These are phyloP conservation scores for Kernera saxatilis DNA, from an alignment of 345 rosid genomes.

Conservation along the genomic window DNA sequence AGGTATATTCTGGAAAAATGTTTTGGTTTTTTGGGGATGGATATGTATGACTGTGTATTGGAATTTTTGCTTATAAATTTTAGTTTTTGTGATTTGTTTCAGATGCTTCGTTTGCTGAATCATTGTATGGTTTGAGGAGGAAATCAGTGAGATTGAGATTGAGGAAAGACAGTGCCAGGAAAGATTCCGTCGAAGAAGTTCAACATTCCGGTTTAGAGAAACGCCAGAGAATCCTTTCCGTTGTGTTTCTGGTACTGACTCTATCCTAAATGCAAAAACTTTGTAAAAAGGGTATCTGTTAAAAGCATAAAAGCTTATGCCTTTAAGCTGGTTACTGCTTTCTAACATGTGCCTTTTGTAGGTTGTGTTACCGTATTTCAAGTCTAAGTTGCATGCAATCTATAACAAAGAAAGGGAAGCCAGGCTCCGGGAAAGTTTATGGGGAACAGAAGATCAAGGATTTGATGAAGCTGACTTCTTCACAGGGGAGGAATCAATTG, in stretches of 20 bases:
- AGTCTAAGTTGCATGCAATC: conserved; percentile 75
- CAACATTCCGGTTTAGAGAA: conserved; percentile 68
- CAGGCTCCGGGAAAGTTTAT: conserved; percentile 84
- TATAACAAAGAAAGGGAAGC: conserved; percentile 97
- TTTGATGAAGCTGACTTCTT: conserved; percentile 49
- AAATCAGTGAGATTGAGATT: conserved; percentile 58
- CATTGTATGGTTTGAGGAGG: conserved; percentile 94
- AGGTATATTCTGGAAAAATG: conserved; percentile 36
- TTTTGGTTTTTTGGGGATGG: neutral
- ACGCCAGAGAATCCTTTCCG: conserved; percentile 82
- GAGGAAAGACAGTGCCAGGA: conserved; percentile 39
- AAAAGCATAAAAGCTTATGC: neutral
- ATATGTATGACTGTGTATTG: neutral
- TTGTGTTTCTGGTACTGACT: conserved; percentile 75
- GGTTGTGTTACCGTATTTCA: conserved; percentile 94
- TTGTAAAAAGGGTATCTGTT: neutral
- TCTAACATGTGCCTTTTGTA: conserved; percentile 25
- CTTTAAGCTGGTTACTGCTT: neutral
- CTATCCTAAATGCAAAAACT: conserved; percentile 4
- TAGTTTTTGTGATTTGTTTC: conserved; percentile 10
- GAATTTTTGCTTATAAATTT: neutral
- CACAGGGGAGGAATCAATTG: conserved; percentile 43
- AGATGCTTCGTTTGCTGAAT: conserved; percentile 98
- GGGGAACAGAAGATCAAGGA: conserved; percentile 79
- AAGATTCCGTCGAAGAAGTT: conserved; percentile 42